Conservation (phyloP, 805 yeast species). For the Metschnikowia henanensis region DNA sequence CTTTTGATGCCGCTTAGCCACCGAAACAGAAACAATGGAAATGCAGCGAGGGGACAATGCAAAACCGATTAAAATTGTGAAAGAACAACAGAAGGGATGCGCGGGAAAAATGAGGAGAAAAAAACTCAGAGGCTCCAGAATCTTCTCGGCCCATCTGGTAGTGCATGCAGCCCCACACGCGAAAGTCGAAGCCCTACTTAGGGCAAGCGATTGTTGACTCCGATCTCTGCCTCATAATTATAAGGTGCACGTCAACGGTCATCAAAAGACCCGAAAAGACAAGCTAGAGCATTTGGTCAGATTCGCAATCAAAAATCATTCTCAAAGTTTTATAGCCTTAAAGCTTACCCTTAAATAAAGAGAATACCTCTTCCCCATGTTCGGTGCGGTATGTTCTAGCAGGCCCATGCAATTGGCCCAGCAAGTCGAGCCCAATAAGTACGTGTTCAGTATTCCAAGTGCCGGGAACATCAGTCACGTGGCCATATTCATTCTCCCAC, state of each 20-base stretch:
- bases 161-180: conserved; percentile 10
- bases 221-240: too few species aligned
- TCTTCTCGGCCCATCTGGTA: conserved; percentile 9
- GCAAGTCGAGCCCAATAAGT: conserved; percentile 70
- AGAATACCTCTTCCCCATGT: conserved; percentile 35
- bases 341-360: neutral
- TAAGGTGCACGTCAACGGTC: too few species aligned
- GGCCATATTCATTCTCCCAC: conserved; percentile 84
- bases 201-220: too few species aligned
- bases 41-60: too few species aligned
- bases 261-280: too few species aligned
- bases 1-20: too few species aligned
- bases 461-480: conserved; percentile 73
- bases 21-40: too few species aligned
- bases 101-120: conserved; percentile 16
- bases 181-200: neutral
- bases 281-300: too few species aligned
- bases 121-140: conserved; percentile 1
- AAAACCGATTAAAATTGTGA: too few species aligned
- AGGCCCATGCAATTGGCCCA: conserved; percentile 57
- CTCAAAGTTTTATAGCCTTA: too few species aligned
- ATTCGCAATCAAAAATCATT: too few species aligned
- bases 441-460: conserved; percentile 59
- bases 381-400: conserved; percentile 77
- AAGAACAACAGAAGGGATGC: neutral